Evolutionary conservation across 2,329 filamentous ascomycete species (phyloP).

Genomic region (Aspergillus neoniger): DNA sequence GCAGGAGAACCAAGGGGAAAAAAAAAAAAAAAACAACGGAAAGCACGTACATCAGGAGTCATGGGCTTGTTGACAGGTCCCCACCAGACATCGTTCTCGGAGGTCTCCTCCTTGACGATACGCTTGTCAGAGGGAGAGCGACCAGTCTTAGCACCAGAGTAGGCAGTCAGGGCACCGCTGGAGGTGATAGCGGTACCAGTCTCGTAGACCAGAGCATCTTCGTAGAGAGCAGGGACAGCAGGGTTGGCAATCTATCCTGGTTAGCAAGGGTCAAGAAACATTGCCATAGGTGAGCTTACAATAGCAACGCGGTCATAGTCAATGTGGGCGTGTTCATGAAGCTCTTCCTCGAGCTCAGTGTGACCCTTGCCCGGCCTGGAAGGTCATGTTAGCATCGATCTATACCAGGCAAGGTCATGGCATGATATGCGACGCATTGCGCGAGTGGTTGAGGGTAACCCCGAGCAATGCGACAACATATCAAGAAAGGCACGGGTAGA

Average conservation of each 20-base stretch:
- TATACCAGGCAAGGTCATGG: not conserved
- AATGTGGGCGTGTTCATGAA: conserved; percentile 97
- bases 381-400: conserved; percentile 15
- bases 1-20: not conserved
- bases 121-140: conserved; percentile 97
- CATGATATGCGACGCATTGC: not conserved
- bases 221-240: conserved; percentile 92
- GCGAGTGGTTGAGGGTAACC: not conserved
- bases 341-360: conserved; percentile 96
- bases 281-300: conserved; percentile 53
- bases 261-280: conserved; percentile 13
- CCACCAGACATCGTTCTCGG: conserved; percentile 96
- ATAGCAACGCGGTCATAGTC: conserved; percentile 99
- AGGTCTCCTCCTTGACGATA: conserved; percentile 87
- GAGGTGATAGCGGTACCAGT: conserved; percentile 97
- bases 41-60: conserved; percentile 80
- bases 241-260: conserved; percentile 73
- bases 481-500: conserved; percentile 16
- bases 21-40: conserved; percentile 13
- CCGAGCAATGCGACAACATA: not conserved
- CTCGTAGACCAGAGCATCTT: conserved; percentile 98
- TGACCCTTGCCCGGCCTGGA: conserved; percentile 78
- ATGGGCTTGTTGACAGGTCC: conserved; percentile 99
- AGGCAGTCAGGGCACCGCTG: conserved; percentile 90
- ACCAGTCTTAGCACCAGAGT: conserved; percentile 97